Evolutionary conservation across 192 early-diverging fungal genomes (phyloP).

Genomic region (Chytriomyces confervae): DNA sequence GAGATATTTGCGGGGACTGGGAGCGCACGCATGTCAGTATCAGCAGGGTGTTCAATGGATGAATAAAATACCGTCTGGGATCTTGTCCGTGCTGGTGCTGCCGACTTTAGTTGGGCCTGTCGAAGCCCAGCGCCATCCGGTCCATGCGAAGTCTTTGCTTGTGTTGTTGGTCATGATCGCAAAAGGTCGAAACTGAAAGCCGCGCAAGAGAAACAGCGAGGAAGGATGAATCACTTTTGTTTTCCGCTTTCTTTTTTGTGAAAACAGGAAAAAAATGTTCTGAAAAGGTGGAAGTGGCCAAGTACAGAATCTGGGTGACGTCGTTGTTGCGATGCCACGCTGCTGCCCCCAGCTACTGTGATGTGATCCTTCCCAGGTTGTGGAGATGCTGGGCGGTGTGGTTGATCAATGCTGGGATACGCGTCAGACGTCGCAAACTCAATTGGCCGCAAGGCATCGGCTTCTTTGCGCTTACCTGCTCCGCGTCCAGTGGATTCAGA

Average conservation of each 20-base stretch:
- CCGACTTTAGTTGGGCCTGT: background rate
- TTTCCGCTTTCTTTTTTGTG: background rate
- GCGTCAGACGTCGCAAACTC: no score
- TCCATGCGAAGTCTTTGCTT: slow-evolving; percentile 2
- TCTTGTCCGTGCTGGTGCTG: background rate
- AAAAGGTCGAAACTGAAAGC: slow-evolving; percentile 1
- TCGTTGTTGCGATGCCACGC: no score
- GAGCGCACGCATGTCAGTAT: background rate
- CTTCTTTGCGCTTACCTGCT: no score
- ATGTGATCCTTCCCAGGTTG: no score
- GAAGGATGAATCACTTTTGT: background rate
- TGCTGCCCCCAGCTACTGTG: no score
- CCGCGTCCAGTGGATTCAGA: no score
- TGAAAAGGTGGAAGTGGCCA: no score
- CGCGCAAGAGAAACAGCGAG: background rate
- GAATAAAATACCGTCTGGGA: slow-evolving; percentile 16
- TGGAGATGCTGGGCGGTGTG: no score
- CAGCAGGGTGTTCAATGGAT: background rate
- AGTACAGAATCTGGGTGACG: no score
- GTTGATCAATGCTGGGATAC: no score
- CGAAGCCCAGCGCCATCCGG: slow-evolving; percentile 11
- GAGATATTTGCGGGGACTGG: slow-evolving; percentile 66
- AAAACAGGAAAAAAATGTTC: no score
- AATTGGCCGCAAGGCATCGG: no score
- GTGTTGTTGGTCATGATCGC: background rate